Base-by-base conservation (phyloP, 75 land plant genomes). In the Sequoiadendron giganteum region DNA sequence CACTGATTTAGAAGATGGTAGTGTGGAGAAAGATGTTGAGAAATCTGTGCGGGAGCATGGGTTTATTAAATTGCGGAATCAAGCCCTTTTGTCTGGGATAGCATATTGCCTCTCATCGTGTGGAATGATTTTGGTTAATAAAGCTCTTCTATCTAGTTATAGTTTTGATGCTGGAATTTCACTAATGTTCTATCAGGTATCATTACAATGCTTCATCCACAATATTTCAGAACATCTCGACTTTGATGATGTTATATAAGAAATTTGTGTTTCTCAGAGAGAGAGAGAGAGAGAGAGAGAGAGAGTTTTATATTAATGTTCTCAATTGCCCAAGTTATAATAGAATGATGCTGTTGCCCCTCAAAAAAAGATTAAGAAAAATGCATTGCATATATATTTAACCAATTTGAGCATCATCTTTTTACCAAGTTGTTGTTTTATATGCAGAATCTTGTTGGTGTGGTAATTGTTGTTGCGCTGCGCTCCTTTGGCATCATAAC, bases 41-140 rank as follows among this genome's bases (percentile, higher is more conserved):
- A 94, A 88, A 88, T 61, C 84, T 14, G 28, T 40, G 79, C 91
- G 86, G 32, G 87, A 86, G 30, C 85, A 85, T 52, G 89, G 65
- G 87, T 87, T 78, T 58, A 42, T 85, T 54, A 97, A 92, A 90
- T 88, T 95, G 56, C 93, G 91, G 13, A 96, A 97, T 86, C 96
- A 96, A 82, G 93, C 99, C 36, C 87, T 96, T 70, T 40, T 98
- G 83, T 96, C 99, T 83, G 99, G 99, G 21, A 43, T 93, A 45
- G 97, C 99, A 10, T 98, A 98, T 86, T 98, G 99, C 89, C 65
- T 97, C 13, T 98, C 96, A 52, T 98, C 99, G 16, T 98, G 99
- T 88, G 92, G 95, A 91, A 98, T 98, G 99, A 97, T 97, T 79
- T 88, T 98, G 80, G 90, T 98, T 6, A 98, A 97, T 77, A 98